A percentile compares a stretch with the other conserved stretches of the same genome.
These are phyloP conservation scores for Pichia thaimueangensis DNA, from an alignment of 805 yeast genomes.

Conservation along the genomic window DNA sequence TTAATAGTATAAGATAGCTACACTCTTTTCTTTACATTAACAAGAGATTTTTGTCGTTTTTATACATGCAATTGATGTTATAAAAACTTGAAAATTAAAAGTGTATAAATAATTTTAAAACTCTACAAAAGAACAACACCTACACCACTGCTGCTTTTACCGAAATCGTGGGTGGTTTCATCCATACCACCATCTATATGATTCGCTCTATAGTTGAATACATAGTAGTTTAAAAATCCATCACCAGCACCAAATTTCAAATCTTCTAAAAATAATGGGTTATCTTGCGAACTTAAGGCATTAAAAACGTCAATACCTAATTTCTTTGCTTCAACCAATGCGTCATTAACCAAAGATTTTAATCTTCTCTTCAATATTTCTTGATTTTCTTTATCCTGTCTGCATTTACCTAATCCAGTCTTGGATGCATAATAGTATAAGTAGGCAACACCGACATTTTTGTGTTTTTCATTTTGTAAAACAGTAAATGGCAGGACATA, in stretches of 20 bases:
- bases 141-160: constrained; percentile 58
- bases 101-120: too few species aligned
- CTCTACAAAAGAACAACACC: constrained; percentile 79
- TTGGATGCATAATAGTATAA: constrained; percentile 84
- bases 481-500: constrained; percentile 86
- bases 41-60: too few species aligned
- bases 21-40: too few species aligned
- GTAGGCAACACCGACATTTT: constrained; percentile 78
- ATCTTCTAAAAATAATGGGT: constrained; percentile 71
- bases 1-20: too few species aligned
- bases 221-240: constrained; percentile 82
- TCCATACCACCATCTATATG: constrained; percentile 79
- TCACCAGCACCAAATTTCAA: constrained; percentile 91
- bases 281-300: constrained; percentile 87
- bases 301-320: constrained; percentile 84
- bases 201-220: constrained; percentile 83
- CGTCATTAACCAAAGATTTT: constrained; percentile 57
- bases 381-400: constrained; percentile 22
- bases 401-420: constrained; percentile 37
- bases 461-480: constrained; percentile 54
- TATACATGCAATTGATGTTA: too few species aligned
- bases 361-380: constrained; percentile 51
- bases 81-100: too few species aligned
- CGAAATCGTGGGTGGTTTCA: constrained; percentile 29
- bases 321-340: constrained; percentile 65